These are phyloP conservation scores for Emydomyces testavorans DNA, from an alignment of 2,329 filamentous ascomycete genomes.

Conservation along the genomic window DNA sequence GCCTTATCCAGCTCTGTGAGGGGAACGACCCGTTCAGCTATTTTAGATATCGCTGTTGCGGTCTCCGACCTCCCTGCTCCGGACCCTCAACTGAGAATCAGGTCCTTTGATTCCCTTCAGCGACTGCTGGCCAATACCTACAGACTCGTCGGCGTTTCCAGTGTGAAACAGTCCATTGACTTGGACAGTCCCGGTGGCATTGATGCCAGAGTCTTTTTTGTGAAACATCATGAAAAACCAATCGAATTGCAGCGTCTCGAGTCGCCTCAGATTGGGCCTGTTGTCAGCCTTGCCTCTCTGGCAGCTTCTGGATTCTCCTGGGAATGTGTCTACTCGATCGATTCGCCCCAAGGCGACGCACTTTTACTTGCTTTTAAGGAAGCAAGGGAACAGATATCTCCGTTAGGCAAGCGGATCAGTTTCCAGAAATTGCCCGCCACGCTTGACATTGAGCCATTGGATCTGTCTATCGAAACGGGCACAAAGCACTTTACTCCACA, in stretches of 20 bases:
- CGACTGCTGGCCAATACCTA: slow-evolving; percentile 66
- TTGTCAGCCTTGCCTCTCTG: slow-evolving; percentile 42
- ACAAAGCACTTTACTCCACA: slow-evolving; percentile 29
- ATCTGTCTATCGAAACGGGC: background rate
- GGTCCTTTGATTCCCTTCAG: slow-evolving; percentile 58
- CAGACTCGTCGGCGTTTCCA: slow-evolving; percentile 62
- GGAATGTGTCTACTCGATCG: slow-evolving; percentile 53
- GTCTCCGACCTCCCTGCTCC: slow-evolving; percentile 49
- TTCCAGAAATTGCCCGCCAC: slow-evolving; percentile 11
- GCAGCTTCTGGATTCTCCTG: slow-evolving; percentile 48
- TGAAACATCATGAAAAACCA: slow-evolving; percentile 41
- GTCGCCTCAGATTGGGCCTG: slow-evolving; percentile 12
- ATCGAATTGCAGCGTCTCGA: background rate
- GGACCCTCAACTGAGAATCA: slow-evolving; percentile 40
- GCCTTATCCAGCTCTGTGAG: slow-evolving; percentile 34
- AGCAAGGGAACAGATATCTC: background rate
- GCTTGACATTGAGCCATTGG: background rate
- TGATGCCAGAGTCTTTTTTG: slow-evolving; percentile 61
- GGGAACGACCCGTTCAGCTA: slow-evolving; percentile 24
- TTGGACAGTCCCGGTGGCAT: slow-evolving; percentile 58
- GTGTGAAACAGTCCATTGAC: slow-evolving; percentile 51
- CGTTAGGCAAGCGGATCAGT: background rate
- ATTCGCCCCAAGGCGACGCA: slow-evolving; percentile 52
- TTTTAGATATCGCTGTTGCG: slow-evolving; percentile 51
- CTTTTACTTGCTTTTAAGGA: slow-evolving; percentile 39